Percentiles rank a stretch among this genome's conserved stretches.
Evolutionary conservation across 78 protist genomes (phyloP).

Genomic region (Chrysochromulina parva): DNA sequence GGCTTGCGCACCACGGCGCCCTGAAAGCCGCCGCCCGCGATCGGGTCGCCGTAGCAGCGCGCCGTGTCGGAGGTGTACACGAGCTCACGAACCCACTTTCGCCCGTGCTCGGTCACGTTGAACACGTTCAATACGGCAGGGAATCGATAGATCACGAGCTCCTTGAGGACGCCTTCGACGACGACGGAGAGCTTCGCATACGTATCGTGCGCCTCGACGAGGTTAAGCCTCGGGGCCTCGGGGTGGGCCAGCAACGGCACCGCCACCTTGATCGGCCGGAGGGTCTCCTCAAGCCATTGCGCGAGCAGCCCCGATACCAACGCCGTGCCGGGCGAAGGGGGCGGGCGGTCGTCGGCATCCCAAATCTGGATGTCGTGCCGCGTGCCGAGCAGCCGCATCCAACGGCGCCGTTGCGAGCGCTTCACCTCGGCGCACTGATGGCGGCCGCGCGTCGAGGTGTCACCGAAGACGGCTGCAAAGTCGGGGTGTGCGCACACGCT

Average conservation of each 20-base stretch:
- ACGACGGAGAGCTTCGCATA: not conserved
- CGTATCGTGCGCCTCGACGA: not conserved
- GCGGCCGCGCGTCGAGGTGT: not conserved
- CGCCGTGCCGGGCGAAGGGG: not conserved
- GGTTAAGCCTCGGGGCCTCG: not conserved
- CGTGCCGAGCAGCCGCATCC: conserved; percentile 42
- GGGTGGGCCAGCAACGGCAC: not conserved
- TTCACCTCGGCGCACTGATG: conserved; percentile 43
- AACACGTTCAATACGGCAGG: conserved; percentile 33
- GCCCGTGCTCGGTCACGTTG: conserved; percentile 51
- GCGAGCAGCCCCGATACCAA: not conserved
- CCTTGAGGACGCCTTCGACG: not conserved
- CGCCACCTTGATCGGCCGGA: not conserved
- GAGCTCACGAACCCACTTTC: conserved; percentile 43
- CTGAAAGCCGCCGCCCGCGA: not conserved
- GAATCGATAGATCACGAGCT: conserved; percentile 8
- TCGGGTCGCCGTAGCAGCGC: not conserved
- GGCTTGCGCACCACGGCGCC: not conserved
- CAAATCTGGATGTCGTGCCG: conserved; percentile 45
- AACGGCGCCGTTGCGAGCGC: not conserved
- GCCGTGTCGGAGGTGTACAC: conserved; percentile 40
- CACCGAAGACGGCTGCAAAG: conserved; percentile 23
- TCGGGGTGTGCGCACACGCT: not conserved
- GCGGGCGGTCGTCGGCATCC: not conserved
- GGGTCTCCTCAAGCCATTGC: not conserved